Evolutionary conservation across 1,284 basidiomycete genomes (phyloP).

Genomic region (Ustilago vetiveriae): DNA sequence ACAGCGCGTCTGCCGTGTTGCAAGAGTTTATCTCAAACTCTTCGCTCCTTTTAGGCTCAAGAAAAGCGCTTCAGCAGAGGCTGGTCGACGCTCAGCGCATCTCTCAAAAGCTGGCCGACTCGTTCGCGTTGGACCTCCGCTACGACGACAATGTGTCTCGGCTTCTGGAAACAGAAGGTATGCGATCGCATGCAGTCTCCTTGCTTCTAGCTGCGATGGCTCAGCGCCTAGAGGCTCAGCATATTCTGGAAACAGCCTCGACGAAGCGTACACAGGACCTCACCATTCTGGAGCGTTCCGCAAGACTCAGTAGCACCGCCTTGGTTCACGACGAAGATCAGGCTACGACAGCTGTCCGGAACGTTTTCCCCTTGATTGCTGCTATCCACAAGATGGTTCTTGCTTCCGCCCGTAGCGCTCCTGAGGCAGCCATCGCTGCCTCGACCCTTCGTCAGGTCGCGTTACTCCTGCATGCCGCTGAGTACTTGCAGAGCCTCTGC

Average conservation of each 20-base stretch:
- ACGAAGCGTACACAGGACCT: conserved; percentile 35
- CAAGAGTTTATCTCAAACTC: conserved; percentile 19
- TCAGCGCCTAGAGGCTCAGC: conserved; percentile 12
- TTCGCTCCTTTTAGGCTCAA: not conserved
- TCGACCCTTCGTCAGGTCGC: conserved; percentile 21
- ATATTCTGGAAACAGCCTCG: conserved; percentile 18
- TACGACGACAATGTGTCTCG: conserved; percentile 33
- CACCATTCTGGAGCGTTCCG: conserved; percentile 41
- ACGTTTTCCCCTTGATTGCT: conserved; percentile 32
- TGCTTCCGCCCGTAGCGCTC: conserved; percentile 3
- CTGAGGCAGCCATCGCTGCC: not conserved
- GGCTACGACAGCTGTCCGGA: conserved; percentile 33
- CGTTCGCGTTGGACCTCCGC: conserved; percentile 27
- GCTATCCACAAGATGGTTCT: conserved; percentile 18
- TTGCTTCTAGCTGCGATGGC: conserved; percentile 27
- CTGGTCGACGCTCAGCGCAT: conserved; percentile 9
- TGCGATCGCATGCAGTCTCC: conserved; percentile 6
- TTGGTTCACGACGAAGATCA: conserved; percentile 33
- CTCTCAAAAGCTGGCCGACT: conserved; percentile 17
- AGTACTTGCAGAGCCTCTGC: conserved; percentile 35
- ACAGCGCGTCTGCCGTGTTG: conserved; percentile 4
- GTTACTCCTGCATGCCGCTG: conserved; percentile 28
- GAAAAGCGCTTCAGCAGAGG: conserved; percentile 2
- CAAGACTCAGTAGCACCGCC: conserved; percentile 24
- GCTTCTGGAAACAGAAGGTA: conserved; percentile 10